Percentiles rank a stretch among this genome's conserved stretches.
Conservation (phyloP, 306 rosid species). For the barrel medic (Medicago truncatula) region DNA sequence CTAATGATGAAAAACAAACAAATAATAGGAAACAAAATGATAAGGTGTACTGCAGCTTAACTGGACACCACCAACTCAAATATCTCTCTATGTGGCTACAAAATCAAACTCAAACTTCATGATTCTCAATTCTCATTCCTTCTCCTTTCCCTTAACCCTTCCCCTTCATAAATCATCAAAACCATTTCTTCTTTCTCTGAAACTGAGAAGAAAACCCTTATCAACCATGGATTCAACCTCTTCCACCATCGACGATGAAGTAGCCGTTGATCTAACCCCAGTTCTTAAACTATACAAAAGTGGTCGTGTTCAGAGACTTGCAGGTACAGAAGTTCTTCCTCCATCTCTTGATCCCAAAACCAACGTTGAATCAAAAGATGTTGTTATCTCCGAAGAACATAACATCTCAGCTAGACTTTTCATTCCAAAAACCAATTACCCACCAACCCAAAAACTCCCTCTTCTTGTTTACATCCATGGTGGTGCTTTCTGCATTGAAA, state of each 20-base stretch:
- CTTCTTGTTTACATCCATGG: constrained; percentile 74
- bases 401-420: constrained; percentile 59
- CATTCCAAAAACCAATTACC: constrained; percentile 47
- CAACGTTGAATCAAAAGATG: constrained; percentile 63
- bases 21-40: no score
- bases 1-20: no score
- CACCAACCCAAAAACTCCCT: constrained; percentile 58
- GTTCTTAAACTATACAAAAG: constrained; percentile 55
- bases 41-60: no score
- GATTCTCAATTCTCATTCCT: constrained; percentile 14
- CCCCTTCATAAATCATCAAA: background rate
- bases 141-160: background rate
- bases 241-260: background rate
- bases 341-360: constrained; percentile 51
- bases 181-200: background rate
- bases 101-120: background rate
- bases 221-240: constrained; percentile 32
- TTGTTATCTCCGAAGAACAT: constrained; percentile 52
- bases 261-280: constrained; percentile 54
- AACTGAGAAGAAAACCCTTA: background rate
- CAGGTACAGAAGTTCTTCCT: constrained; percentile 47
- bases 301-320: constrained; percentile 52
- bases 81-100: background rate
- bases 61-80: no score
- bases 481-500: constrained; percentile 65